Evolutionary conservation across 257 asterid species (phyloP).

Genomic region (Salvia hispanica): DNA sequence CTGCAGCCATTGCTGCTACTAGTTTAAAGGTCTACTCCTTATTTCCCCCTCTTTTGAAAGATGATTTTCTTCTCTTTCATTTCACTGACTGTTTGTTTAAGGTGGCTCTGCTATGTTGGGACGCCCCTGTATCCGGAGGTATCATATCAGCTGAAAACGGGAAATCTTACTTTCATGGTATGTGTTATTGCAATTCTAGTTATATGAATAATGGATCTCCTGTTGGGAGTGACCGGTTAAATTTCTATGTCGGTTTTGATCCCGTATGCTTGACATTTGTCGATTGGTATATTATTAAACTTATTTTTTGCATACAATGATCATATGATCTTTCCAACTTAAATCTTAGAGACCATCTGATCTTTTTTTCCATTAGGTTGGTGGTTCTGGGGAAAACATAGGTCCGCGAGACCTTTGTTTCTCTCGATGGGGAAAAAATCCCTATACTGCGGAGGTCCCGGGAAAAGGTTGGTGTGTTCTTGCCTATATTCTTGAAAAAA

Average conservation of each 20-base stretch:
- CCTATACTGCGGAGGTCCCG: constrained; percentile 92
- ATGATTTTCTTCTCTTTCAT: too few species aligned
- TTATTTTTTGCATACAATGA: background rate
- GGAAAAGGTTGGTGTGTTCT: constrained; percentile 83
- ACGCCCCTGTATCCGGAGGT: constrained; percentile 99
- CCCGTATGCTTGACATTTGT: background rate
- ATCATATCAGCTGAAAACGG: constrained; percentile 83
- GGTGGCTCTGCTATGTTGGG: constrained; percentile 75
- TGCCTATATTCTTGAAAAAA: constrained; percentile 13
- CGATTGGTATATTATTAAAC: background rate
- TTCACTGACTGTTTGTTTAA: constrained; percentile 16
- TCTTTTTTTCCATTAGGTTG: constrained; percentile 51
- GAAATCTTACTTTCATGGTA: constrained; percentile 97
- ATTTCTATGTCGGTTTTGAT: too few species aligned
- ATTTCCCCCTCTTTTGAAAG: too few species aligned
- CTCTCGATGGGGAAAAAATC: constrained; percentile 88
- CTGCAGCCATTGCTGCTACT: constrained; percentile 50
- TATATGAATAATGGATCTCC: too few species aligned
- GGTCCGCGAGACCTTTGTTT: constrained; percentile 75
- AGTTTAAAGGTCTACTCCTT: constrained; percentile 26
- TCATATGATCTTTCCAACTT: too few species aligned
- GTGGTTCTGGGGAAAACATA: too few species aligned
- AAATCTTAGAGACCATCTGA: background rate
- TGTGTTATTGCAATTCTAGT: background rate
- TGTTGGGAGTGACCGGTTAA: too few species aligned